Evolutionary conservation across 1,139 yeast species (phyloP).

Genomic region (Protomyces gravidus): DNA sequence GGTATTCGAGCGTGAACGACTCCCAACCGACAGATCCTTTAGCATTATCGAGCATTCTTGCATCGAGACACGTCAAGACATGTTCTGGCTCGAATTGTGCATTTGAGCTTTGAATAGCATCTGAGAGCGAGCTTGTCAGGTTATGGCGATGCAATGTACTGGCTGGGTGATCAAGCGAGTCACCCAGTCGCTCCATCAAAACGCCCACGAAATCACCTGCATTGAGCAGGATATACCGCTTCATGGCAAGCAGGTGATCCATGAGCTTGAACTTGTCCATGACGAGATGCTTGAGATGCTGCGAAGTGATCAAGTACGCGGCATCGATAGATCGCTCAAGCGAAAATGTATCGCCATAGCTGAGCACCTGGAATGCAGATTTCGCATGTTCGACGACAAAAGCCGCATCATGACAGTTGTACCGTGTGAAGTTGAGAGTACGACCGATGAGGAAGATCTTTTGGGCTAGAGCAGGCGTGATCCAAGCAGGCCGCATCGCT

Average conservation of each 20-base stretch:
- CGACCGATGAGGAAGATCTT: slow-evolving; percentile 74
- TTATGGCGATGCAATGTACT: slow-evolving; percentile 60
- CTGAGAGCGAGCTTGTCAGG: slow-evolving; percentile 59
- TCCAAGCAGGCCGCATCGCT: slow-evolving; percentile 57
- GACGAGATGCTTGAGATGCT: slow-evolving; percentile 52
- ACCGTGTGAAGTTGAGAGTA: slow-evolving; percentile 62
- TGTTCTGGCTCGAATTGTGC: slow-evolving; percentile 47
- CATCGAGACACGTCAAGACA: slow-evolving; percentile 63
- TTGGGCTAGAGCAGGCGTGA: slow-evolving; percentile 48
- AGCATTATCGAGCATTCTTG: slow-evolving; percentile 64
- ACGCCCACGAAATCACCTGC: slow-evolving; percentile 73
- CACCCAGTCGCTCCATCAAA: slow-evolving; percentile 55
- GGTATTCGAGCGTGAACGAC: slow-evolving; percentile 81
- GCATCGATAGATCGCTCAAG: slow-evolving; percentile 47
- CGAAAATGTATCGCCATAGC: slow-evolving; percentile 39
- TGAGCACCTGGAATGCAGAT: slow-evolving; percentile 38
- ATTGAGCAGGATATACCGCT: slow-evolving; percentile 64
- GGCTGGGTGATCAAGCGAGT: slow-evolving; percentile 59
- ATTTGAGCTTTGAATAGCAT: slow-evolving; percentile 63
- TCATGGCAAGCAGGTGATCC: slow-evolving; percentile 58
- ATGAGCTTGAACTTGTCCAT: slow-evolving; percentile 50
- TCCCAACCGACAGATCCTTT: slow-evolving; percentile 77
- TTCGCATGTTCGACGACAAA: slow-evolving; percentile 50
- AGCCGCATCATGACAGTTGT: slow-evolving; percentile 57
- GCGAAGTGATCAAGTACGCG: slow-evolving; percentile 57